Evolutionary conservation across 2,329 filamentous ascomycete genomes (phyloP).

Genomic region (Trichoderma arundinaceum): DNA sequence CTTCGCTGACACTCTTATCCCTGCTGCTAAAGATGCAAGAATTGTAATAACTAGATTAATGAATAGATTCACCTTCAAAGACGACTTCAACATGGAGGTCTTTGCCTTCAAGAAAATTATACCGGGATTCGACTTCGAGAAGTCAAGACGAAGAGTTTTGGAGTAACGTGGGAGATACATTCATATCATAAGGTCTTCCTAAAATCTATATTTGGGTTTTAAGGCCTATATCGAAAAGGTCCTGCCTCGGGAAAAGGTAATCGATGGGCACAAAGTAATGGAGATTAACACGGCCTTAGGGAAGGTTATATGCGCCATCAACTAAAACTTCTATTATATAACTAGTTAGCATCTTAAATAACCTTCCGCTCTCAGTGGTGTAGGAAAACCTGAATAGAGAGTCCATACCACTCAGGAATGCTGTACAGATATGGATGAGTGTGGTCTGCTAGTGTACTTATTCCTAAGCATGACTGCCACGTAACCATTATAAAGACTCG

Average conservation of each 20-base stretch:
- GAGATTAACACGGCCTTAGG: slow-evolving; percentile 1
- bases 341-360: background rate
- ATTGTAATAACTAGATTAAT: background rate
- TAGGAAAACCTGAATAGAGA: too few relatives aligned
- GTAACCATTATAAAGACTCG: too few relatives aligned
- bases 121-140: background rate
- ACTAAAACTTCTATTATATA: background rate
- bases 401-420: too few relatives aligned
- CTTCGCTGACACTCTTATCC: slow-evolving; percentile 5
- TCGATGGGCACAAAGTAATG: background rate
- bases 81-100: background rate
- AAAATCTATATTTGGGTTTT: background rate
- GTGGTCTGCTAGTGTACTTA: too few relatives aligned
- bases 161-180: slow-evolving; percentile 1
- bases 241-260: background rate
- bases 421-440: too few relatives aligned
- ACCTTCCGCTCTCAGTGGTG: too few relatives aligned
- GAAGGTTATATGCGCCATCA: slow-evolving; percentile 3
- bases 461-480: too few relatives aligned
- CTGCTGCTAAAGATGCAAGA: slow-evolving; percentile 10
- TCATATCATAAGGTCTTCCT: background rate
- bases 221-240: background rate
- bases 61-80: background rate
- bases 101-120: background rate
- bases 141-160: background rate